phyloP scores from a whole-genome alignment of 2,329 filamentous ascomycete genomes.

The Neofusicoccum sp. region DNA sequence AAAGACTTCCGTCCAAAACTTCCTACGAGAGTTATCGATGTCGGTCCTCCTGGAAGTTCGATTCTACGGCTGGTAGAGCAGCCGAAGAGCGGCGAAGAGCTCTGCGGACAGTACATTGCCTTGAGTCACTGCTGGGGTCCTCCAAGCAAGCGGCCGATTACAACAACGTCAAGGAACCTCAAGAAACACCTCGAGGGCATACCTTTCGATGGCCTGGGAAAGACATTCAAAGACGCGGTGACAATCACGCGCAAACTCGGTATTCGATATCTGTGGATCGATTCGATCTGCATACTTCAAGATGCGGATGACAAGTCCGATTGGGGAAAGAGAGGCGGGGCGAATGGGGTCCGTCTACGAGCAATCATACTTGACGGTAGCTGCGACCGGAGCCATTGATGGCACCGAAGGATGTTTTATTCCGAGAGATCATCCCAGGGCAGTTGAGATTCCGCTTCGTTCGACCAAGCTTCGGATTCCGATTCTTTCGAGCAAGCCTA shows the following conservation, averaged over 20 bases:
- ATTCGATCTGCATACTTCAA: conserved; percentile 20
- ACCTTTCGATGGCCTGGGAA: neutral
- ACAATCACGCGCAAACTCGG: neutral
- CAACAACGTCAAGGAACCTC: no score
- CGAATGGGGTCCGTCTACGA: neutral
- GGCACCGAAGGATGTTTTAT: neutral
- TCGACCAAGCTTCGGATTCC: neutral
- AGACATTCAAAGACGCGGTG: neutral
- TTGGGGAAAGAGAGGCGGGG: neutral
- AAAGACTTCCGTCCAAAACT: no score
- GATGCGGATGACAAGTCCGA: neutral
- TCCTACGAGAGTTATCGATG: no score
- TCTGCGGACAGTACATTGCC: no score
- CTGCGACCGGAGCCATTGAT: neutral
- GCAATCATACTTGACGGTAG: neutral
- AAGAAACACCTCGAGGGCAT: no score
- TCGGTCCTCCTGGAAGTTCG: no score
- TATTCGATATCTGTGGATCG: conserved; percentile 11
- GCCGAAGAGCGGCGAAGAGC: no score
- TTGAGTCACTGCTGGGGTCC: no score
- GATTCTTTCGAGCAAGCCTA: neutral
- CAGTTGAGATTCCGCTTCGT: neutral
- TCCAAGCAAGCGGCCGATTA: no score
- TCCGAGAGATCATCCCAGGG: neutral
- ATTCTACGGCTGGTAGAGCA: no score